These are phyloP conservation scores for Lentinula sp. DNA, from an alignment of 768 basidiomycete species.

Conservation along the genomic window DNA sequence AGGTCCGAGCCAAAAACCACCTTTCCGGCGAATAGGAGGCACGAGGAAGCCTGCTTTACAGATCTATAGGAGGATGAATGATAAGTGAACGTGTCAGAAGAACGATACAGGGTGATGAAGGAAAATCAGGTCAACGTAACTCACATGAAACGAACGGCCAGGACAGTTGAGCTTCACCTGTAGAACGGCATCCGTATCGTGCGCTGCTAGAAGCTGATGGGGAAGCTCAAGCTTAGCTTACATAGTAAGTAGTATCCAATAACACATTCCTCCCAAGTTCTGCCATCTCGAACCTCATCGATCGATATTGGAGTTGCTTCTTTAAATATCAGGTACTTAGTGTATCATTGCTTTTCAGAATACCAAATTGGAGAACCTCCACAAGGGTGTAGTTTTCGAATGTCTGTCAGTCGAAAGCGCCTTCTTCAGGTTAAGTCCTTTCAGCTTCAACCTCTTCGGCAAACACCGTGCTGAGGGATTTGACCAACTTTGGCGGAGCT, in stretches of 20 bases:
- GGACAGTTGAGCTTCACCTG: constrained; percentile 88
- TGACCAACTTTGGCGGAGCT: constrained; percentile 42
- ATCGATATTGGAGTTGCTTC: constrained; percentile 20
- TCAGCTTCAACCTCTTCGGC: constrained; percentile 72
- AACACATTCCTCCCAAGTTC: constrained; percentile 63
- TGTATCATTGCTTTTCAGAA: constrained; percentile 18
- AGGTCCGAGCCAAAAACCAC: constrained; percentile 68
- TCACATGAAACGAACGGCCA: constrained; percentile 82
- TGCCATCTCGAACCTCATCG: constrained; percentile 37
- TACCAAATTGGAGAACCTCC: constrained; percentile 68
- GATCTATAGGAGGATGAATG: neutral
- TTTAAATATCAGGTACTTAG: constrained; percentile 11
- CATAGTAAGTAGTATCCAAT: constrained; percentile 70
- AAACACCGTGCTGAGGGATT: constrained; percentile 58
- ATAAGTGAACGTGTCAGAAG: neutral
- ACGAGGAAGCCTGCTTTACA: constrained; percentile 72
- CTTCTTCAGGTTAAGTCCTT: constrained; percentile 82
- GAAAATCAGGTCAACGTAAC: constrained; percentile 22
- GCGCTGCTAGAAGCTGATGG: neutral
- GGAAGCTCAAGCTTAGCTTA: constrained; percentile 31
- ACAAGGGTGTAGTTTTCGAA: constrained; percentile 78
- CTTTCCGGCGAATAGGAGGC: constrained; percentile 51
- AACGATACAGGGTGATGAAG: neutral
- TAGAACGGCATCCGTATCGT: neutral
- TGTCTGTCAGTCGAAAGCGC: constrained; percentile 37